Evolutionary conservation across 306 rosid genomes (phyloP).

Genomic region (Pyrus pyrifolia): DNA sequence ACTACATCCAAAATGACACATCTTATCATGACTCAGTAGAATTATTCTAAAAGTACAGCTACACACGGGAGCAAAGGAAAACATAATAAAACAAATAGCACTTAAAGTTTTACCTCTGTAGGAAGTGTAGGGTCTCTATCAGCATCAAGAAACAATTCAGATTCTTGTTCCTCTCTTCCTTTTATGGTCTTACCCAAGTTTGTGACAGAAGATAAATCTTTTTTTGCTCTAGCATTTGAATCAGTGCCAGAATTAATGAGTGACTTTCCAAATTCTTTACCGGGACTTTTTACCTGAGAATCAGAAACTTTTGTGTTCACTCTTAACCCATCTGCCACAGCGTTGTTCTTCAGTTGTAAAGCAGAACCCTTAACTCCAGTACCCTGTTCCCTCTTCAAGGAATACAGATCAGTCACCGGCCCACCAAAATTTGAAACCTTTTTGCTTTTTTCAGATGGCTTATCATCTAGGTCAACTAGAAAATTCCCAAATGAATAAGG

Average conservation of each 20-base stretch:
- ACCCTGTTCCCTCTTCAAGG: slow-evolving; percentile 39
- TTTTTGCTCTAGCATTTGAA: slow-evolving; percentile 37
- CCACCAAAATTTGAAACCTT: slow-evolving; percentile 36
- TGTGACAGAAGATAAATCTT: slow-evolving; percentile 32
- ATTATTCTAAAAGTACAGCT: background rate
- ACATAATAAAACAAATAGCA: background rate
- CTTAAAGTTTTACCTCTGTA: slow-evolving; percentile 56
- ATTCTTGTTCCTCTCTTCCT: slow-evolving; percentile 39
- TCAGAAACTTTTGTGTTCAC: slow-evolving; percentile 48
- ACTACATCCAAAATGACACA: slow-evolving; percentile 47
- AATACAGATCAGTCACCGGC: slow-evolving; percentile 29
- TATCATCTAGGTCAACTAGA: slow-evolving; percentile 57
- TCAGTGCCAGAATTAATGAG: slow-evolving; percentile 30
- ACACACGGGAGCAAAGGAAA: background rate
- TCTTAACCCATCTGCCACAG: slow-evolving; percentile 39
- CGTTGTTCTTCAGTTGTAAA: slow-evolving; percentile 43
- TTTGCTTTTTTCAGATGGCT: slow-evolving; percentile 57
- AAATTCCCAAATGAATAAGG: slow-evolving; percentile 24
- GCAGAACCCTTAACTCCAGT: slow-evolving; percentile 52
- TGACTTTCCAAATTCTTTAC: slow-evolving; percentile 29
- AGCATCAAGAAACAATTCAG: slow-evolving; percentile 49
- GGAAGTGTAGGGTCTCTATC: slow-evolving; percentile 62
- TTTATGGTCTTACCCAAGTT: slow-evolving; percentile 37
- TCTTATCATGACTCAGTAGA: background rate
- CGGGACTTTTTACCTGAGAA: slow-evolving; percentile 34